phyloP scores from a whole-genome alignment of 2,329 filamentous ascomycete species.

The Cladosporium sp. region DNA sequence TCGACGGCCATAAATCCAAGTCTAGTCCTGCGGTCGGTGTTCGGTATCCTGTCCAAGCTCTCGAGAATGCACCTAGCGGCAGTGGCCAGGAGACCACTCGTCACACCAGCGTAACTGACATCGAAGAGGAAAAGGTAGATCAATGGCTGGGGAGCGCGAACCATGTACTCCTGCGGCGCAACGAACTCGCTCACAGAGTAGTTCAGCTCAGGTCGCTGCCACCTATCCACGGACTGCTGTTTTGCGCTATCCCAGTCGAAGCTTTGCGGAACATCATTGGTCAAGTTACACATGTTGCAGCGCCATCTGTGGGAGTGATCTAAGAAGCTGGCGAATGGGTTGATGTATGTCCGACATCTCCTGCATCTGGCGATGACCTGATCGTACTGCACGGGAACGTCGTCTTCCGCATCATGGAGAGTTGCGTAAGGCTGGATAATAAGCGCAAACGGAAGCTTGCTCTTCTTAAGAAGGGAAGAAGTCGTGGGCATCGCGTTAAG shows the following conservation, averaged over 20 bases:
- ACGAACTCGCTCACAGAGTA: conserved; percentile 97
- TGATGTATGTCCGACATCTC: conserved; percentile 94
- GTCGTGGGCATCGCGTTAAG: conserved; percentile 91
- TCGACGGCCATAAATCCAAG: conserved; percentile 95
- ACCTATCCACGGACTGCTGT: conserved; percentile 86
- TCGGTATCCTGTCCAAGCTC: conserved; percentile 94
- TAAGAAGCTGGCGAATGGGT: conserved; percentile 91
- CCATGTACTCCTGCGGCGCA: conserved; percentile 98
- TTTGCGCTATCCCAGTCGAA: conserved; percentile 96
- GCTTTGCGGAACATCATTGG: conserved; percentile 97
- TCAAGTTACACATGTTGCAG: conserved; percentile 99
- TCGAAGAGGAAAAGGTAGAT: conserved; percentile 96
- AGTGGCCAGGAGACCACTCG: conserved; percentile 84
- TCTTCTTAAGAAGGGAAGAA: conserved; percentile 90
- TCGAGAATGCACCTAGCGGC: conserved; percentile 90
- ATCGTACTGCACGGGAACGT: conserved; percentile 85
- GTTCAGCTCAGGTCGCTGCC: conserved; percentile 88
- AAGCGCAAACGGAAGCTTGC: conserved; percentile 87
- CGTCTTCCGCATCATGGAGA: conserved; percentile 87
- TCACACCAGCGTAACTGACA: conserved; percentile 84
- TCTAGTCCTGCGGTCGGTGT: conserved; percentile 85
- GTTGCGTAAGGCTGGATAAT: conserved; percentile 93
- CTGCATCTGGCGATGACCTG: conserved; percentile 96
- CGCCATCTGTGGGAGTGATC: conserved; percentile 97
- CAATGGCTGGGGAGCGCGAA: conserved; percentile 87